Evolutionary conservation across 1,284 basidiomycete genomes (phyloP).

Genomic region (Fomitiporia mediterranea): DNA sequence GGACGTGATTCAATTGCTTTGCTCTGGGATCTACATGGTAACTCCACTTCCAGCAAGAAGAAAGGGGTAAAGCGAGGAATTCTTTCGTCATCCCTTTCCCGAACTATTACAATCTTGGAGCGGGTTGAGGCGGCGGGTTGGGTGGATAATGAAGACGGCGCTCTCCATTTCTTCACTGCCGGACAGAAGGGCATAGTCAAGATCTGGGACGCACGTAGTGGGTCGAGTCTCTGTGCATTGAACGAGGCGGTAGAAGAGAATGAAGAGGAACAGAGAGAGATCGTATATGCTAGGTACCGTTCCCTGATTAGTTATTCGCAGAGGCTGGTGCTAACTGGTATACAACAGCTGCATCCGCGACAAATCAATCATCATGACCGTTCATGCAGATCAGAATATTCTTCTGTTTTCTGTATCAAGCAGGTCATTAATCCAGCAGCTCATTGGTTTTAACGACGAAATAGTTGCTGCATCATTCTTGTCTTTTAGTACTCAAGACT

Average conservation of each 20-base stretch:
- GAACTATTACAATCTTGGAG: constrained; percentile 84
- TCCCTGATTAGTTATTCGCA: constrained; percentile 4
- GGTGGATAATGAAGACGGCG: constrained; percentile 43
- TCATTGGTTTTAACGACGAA: constrained; percentile 98
- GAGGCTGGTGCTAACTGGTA: constrained; percentile 14
- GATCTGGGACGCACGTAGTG: constrained; percentile 77
- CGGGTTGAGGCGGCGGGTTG: constrained; percentile 84
- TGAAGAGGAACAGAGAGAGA: constrained; percentile 75
- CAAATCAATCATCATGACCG: constrained; percentile 69
- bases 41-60: constrained; percentile 33
- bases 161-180: constrained; percentile 75
- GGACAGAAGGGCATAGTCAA: constrained; percentile 83
- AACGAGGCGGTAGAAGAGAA: constrained; percentile 46
- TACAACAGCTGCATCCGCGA: constrained; percentile 61
- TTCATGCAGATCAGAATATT: constrained; percentile 97
- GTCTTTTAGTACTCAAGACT: constrained; percentile 44
- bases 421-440: constrained; percentile 67
- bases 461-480: constrained; percentile 88
- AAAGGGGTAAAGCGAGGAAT: constrained; percentile 46
- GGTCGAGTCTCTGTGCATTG: constrained; percentile 58
- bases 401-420: constrained; percentile 76
- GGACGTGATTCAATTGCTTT: constrained; percentile 89
- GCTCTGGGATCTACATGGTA: constrained; percentile 71
- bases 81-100: constrained; percentile 56
- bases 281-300: constrained; percentile 67